Evolutionary conservation across 2,329 filamentous ascomycete species (phyloP).

Genomic region (Fusarium phyllophilum): DNA sequence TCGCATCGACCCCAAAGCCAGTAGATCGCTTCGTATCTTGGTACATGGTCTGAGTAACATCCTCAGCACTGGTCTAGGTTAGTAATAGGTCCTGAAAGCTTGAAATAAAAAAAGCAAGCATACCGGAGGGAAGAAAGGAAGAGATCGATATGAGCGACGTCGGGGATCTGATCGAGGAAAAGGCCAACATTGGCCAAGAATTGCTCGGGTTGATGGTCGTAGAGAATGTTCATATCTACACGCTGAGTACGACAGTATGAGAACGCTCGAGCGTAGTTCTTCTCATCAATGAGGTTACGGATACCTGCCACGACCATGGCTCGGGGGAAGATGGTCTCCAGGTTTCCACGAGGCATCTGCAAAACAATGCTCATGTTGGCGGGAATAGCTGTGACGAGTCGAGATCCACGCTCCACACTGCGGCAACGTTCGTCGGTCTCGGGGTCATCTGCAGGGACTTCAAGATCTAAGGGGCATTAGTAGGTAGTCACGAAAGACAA

Average conservation of each 20-base stretch:
- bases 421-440: conserved; percentile 93
- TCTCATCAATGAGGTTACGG: conserved; percentile 79
- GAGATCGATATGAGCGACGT: conserved; percentile 84
- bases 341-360: conserved; percentile 95
- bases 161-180: conserved; percentile 87
- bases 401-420: conserved; percentile 88
- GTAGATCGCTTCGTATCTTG: conserved; percentile 75
- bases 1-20: neutral
- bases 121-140: conserved; percentile 88
- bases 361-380: conserved; percentile 86
- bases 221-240: conserved; percentile 97
- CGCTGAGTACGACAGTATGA: conserved; percentile 89
- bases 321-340: conserved; percentile 93
- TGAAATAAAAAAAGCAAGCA: conserved; percentile 43
- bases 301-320: conserved; percentile 94
- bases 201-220: conserved; percentile 89
- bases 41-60: conserved; percentile 94
- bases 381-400: conserved; percentile 88
- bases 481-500: neutral
- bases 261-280: conserved; percentile 87
- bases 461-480: conserved; percentile 69
- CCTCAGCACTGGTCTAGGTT: conserved; percentile 74
- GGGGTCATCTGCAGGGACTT: conserved; percentile 86
- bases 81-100: neutral
- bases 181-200: conserved; percentile 80